A percentile compares a stretch with the other conserved stretches of the same genome.
Conservation (phyloP, 2,329 filamentous ascomycete genomes). For the Verticillium tricorpus region DNA sequence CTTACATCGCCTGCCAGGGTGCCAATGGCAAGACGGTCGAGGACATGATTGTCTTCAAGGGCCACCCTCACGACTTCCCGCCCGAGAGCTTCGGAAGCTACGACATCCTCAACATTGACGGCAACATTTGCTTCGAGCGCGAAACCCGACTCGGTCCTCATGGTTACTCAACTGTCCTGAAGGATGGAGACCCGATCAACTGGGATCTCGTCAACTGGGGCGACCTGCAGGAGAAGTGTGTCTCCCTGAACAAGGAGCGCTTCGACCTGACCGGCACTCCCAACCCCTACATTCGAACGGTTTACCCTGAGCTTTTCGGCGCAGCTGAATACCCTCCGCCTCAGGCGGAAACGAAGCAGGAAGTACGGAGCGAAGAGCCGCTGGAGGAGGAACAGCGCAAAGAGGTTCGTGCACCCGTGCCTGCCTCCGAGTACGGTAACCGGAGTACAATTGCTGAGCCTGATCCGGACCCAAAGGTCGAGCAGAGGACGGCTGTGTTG, state of each 20-base stretch:
- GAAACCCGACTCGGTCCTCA: conserved; percentile 67
- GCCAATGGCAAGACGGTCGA: conserved; percentile 54
- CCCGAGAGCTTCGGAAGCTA: conserved; percentile 60
- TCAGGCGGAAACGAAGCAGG: background rate
- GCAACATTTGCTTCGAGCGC: conserved; percentile 62
- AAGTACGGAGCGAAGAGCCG: background rate
- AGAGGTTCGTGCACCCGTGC: background rate
- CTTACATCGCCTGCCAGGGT: conserved; percentile 61
- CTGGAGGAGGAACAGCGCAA: background rate
- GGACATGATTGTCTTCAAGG: conserved; percentile 62
- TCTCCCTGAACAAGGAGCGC: conserved; percentile 60
- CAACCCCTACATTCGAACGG: conserved; percentile 37
- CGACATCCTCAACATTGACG: conserved; percentile 54
- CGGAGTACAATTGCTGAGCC: background rate
- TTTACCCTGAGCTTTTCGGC: conserved; percentile 26
- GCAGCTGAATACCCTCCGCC: background rate
- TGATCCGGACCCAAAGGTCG: conserved; percentile 19
- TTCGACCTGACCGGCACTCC: conserved; percentile 42
- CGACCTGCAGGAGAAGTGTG: conserved; percentile 61
- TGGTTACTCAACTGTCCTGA: conserved; percentile 45
- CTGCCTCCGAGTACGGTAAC: background rate
- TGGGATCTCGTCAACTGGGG: conserved; percentile 70
- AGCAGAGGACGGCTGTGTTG: conserved; percentile 65
- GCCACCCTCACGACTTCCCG: conserved; percentile 54
- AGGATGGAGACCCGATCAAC: conserved; percentile 39